Percentiles rank a stretch among this genome's conserved stretches.
phyloP scores from a whole-genome alignment of 768 basidiomycete species.

The Tulasnella sp. region DNA sequence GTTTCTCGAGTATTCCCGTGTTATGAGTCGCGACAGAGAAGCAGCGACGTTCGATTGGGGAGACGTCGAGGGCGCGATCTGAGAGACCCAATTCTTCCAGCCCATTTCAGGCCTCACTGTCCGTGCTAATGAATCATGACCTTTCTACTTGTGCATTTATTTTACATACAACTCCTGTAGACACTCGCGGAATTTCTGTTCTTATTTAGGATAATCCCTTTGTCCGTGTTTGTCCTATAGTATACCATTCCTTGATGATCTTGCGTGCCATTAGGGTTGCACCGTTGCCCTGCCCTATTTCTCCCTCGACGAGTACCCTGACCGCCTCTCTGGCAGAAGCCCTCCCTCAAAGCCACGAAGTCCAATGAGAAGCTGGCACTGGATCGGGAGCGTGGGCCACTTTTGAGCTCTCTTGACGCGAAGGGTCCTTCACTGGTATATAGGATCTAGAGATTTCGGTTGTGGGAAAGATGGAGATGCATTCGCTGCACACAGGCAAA shows the following conservation, averaged over 20 bases:
- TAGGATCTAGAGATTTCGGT: conserved; percentile 2
- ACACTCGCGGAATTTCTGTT: neutral
- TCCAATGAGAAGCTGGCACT: conserved; percentile 56
- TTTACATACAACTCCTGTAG: neutral
- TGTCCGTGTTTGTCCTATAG: conserved; percentile 66
- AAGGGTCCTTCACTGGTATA: conserved; percentile 4
- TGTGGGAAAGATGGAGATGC: conserved; percentile 36
- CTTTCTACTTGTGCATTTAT: neutral
- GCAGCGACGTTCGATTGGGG: conserved; percentile 29
- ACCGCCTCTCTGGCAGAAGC: conserved; percentile 63
- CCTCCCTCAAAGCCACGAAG: conserved; percentile 50
- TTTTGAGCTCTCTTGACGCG: conserved; percentile 30
- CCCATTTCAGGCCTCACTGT: too few relatives aligned
- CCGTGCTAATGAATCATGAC: too few relatives aligned
- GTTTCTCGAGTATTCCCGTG: conserved; percentile 47
- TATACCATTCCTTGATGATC: conserved; percentile 61
- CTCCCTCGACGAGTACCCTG: conserved; percentile 44
- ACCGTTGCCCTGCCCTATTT: conserved; percentile 22
- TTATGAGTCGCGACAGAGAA: conserved; percentile 42
- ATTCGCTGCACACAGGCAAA: conserved; percentile 23
- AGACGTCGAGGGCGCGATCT: neutral
- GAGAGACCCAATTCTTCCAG: too few relatives aligned
- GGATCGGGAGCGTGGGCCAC: conserved; percentile 20
- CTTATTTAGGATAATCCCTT: neutral
- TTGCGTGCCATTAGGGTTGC: conserved; percentile 33